Evolutionary conservation across 371 early-diverging fungal genomes (phyloP).

Genomic region (Choanephora cucurbitarum): DNA sequence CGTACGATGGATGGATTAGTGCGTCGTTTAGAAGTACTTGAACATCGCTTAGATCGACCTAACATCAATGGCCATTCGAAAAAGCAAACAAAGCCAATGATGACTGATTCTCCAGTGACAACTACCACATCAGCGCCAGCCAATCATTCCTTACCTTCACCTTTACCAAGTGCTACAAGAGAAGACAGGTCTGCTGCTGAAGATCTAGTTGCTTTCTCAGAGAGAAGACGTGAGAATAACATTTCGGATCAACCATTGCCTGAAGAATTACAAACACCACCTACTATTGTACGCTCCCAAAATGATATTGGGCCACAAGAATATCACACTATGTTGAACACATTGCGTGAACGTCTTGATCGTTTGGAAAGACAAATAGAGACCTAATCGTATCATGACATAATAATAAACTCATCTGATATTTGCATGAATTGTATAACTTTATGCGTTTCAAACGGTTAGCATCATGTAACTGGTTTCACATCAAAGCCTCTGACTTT

Average conservation of each 20-base stretch:
- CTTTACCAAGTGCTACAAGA: slow-evolving; percentile 24
- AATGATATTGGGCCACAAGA: slow-evolving; percentile 36
- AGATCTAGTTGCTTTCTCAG: slow-evolving; percentile 25
- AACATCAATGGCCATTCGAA: neutral
- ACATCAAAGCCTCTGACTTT: neutral
- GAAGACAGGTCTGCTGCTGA: slow-evolving; percentile 27
- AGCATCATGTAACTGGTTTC: neutral
- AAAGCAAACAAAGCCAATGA: neutral
- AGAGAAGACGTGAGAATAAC: slow-evolving; percentile 9
- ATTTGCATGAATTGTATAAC: no score
- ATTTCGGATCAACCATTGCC: neutral
- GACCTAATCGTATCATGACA: neutral
- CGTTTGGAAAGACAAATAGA: slow-evolving; percentile 31
- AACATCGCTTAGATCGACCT: neutral
- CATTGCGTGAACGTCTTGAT: slow-evolving; percentile 31
- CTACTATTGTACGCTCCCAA: slow-evolving; percentile 36
- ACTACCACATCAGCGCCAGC: neutral
- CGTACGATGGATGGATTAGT: slow-evolving; percentile 15
- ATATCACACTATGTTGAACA: slow-evolving; percentile 29
- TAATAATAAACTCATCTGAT: no score
- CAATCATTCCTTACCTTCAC: slow-evolving; percentile 11
- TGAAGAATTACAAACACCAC: slow-evolving; percentile 27
- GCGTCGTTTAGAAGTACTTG: slow-evolving; percentile 12
- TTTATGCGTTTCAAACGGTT: neutral
- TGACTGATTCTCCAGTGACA: neutral